Conservation (phyloP, 108 stramenopile genomes). For the Discostella stelligeroides region DNA sequence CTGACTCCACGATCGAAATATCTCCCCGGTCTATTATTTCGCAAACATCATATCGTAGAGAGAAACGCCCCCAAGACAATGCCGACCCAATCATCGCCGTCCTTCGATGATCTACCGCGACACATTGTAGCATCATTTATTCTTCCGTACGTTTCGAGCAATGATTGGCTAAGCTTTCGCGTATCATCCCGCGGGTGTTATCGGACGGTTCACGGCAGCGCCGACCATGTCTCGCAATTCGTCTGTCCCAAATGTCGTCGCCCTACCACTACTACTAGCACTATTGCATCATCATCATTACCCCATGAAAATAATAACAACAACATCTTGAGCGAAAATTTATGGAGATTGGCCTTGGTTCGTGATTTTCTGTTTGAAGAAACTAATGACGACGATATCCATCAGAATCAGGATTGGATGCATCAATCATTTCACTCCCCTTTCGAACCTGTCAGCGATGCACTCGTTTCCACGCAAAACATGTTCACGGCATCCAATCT, state of each 20-base stretch:
- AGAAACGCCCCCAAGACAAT: too few species aligned
- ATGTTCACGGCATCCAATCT: conserved; percentile 30
- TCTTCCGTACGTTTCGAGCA: conserved; percentile 13
- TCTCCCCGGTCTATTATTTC: too few species aligned
- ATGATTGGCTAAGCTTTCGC: conserved; percentile 29
- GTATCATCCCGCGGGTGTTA: conserved; percentile 18
- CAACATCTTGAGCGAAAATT: conserved; percentile 2
- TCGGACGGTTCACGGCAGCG: conserved; percentile 20
- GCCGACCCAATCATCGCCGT: not conserved
- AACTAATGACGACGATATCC: not conserved
- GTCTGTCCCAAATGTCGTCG: not conserved
- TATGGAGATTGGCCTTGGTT: conserved; percentile 31
- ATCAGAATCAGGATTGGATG: not conserved
- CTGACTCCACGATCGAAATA: too few species aligned
- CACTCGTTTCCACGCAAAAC: conserved; percentile 21
- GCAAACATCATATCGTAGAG: too few species aligned
- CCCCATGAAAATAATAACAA: not conserved
- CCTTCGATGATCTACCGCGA: conserved; percentile 25
- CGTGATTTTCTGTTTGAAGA: conserved; percentile 24
- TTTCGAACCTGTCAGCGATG: not conserved
- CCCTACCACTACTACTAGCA: not conserved
- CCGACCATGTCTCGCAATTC: not conserved
- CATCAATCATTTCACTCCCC: conserved; percentile 18
- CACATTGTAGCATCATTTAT: conserved; percentile 18
- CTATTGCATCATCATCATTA: not conserved